These are phyloP conservation scores for Cenchrus americanus DNA, from an alignment of 176 grass and related monocot species.

Conservation along the genomic window DNA sequence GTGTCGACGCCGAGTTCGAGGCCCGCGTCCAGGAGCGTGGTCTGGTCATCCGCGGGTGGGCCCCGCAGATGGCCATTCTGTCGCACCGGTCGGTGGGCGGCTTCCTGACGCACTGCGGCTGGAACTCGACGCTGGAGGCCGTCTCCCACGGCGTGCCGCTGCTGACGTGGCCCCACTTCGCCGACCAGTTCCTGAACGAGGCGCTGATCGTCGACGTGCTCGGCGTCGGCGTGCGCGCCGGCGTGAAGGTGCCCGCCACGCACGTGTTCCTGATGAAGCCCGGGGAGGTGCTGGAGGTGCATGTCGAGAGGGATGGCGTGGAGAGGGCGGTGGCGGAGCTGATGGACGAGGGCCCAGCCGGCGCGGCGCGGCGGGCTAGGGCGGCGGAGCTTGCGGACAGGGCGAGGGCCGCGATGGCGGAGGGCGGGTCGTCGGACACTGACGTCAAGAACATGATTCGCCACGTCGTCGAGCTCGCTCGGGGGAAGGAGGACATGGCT, in stretches of 20 bases:
- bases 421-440: conserved; percentile 54
- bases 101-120: conserved; percentile 66
- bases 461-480: neutral
- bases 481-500: neutral
- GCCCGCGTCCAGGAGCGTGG: conserved; percentile 37
- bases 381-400: conserved; percentile 34
- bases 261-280: neutral
- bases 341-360: conserved; percentile 42
- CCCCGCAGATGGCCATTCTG: conserved; percentile 67
- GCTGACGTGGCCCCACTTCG: conserved; percentile 73
- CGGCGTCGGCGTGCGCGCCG: conserved; percentile 46
- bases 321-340: conserved; percentile 30
- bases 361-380: conserved; percentile 4
- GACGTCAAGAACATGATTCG: conserved; percentile 36
- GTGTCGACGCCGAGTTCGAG: conserved; percentile 41
- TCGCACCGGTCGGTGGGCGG: conserved; percentile 55
- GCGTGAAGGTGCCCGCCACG: conserved; percentile 22
- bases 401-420: conserved; percentile 30
- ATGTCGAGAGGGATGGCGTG: conserved; percentile 39
- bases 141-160: conserved; percentile 58
- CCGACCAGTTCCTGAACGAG: conserved; percentile 77
- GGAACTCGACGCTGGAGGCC: conserved; percentile 69
- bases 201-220: conserved; percentile 60
- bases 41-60: conserved; percentile 65
- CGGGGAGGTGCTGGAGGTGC: neutral